Evolutionary conservation across 2,329 filamentous ascomycete species (phyloP).

Genomic region (Venturia oleaginea): DNA sequence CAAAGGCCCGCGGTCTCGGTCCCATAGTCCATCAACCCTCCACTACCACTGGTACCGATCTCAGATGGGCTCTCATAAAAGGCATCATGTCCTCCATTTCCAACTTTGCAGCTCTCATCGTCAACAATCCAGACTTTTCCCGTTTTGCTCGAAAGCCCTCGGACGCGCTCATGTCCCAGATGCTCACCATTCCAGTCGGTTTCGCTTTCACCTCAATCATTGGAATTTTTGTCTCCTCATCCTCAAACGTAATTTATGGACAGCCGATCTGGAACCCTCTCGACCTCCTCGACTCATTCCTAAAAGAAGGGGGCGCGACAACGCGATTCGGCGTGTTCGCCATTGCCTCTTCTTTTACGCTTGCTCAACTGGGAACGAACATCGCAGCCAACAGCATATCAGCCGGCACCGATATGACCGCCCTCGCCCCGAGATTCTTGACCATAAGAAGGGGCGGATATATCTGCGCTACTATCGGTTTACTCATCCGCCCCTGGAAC

Average conservation of each 20-base stretch:
- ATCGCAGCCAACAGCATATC: conserved; percentile 82
- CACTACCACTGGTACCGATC: conserved; percentile 52
- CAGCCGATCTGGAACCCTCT: conserved; percentile 35
- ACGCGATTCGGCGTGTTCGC: conserved; percentile 42
- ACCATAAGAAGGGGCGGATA: conserved; percentile 84
- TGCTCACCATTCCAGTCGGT: conserved; percentile 44
- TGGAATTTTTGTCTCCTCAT: conserved; percentile 43
- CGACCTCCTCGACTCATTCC: conserved; percentile 32
- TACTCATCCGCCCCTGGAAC: conserved; percentile 83
- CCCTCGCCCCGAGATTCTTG: conserved; percentile 67
- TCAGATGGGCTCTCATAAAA: conserved; percentile 75
- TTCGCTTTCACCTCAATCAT: conserved; percentile 69
- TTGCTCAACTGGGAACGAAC: conserved; percentile 79
- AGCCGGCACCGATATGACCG: conserved; percentile 74
- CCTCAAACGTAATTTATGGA: conserved; percentile 35
- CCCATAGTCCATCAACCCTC: conserved; percentile 67
- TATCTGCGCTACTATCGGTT: conserved; percentile 67
- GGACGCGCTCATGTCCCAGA: conserved; percentile 73
- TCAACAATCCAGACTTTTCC: conserved; percentile 72
- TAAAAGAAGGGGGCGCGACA: conserved; percentile 30
- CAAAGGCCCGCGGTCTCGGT: conserved; percentile 72
- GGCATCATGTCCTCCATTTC: conserved; percentile 84
- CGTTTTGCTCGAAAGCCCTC: conserved; percentile 70
- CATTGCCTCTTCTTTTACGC: conserved; percentile 45
- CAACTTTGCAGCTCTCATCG: conserved; percentile 82